Evolutionary conservation across 2,329 filamentous ascomycete genomes (phyloP).

Genomic region (Xylariaceae sp.): DNA sequence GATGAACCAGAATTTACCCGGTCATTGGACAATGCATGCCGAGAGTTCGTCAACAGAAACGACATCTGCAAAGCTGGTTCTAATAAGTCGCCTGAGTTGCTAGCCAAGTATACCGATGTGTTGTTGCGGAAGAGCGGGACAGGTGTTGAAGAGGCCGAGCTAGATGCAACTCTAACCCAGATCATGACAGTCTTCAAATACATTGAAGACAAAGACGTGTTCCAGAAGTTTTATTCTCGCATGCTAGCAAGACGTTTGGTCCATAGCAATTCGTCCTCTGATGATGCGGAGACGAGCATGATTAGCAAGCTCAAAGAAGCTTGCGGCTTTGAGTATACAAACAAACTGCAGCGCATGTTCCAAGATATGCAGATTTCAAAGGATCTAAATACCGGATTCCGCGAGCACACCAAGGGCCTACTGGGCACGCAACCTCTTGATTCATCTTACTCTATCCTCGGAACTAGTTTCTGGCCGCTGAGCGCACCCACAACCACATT

Average conservation of each 20-base stretch:
- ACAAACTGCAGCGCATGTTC: conserved; percentile 99
- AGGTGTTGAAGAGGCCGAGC: conserved; percentile 87
- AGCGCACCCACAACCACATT: conserved; percentile 84
- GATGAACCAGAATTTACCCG: conserved; percentile 96
- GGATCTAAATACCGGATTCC: conserved; percentile 87
- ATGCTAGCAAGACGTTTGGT: conserved; percentile 94
- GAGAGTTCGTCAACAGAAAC: conserved; percentile 97
- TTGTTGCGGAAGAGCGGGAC: conserved; percentile 90
- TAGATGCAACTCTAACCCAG: conserved; percentile 82
- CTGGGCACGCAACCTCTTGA: conserved; percentile 71
- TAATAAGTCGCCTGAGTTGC: conserved; percentile 87
- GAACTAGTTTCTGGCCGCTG: conserved; percentile 96
- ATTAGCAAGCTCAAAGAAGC: conserved; percentile 99
- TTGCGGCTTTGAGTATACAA: conserved; percentile 98
- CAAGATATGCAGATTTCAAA: conserved; percentile 99
- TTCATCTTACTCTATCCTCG: conserved; percentile 86
- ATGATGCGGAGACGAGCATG: conserved; percentile 98
- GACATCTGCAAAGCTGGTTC: conserved; percentile 91
- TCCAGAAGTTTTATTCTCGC: conserved; percentile 98
- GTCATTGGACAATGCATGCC: conserved; percentile 92
- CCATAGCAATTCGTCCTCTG: conserved; percentile 90
- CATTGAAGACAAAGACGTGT: conserved; percentile 99
- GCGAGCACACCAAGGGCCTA: conserved; percentile 65
- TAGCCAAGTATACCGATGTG: conserved; percentile 93
- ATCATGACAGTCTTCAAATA: conserved; percentile 99